Conservation (phyloP, 2,329 filamentous ascomycete genomes). For the Aureobasidium vineae region DNA sequence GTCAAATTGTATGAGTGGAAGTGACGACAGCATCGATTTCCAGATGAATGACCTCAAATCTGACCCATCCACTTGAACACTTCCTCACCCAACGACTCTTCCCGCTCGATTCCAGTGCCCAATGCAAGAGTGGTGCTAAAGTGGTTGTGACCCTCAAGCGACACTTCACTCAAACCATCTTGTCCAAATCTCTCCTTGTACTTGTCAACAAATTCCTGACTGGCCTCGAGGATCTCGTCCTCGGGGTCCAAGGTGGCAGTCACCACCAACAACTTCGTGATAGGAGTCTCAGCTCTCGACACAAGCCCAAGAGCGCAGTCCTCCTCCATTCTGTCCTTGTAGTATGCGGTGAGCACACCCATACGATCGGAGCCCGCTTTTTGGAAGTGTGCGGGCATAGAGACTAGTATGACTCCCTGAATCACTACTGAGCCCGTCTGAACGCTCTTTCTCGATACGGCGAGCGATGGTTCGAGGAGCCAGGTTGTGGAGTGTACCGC, state of each 20-base stretch:
- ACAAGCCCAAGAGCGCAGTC: conserved; percentile 31
- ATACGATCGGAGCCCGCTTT: conserved; percentile 26
- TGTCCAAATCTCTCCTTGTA: conserved; percentile 30
- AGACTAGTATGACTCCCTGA: conserved; percentile 33
- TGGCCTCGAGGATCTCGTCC: conserved; percentile 32
- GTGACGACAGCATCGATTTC: background rate
- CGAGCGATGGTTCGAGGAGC: conserved; percentile 36
- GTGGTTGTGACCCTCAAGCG: conserved; percentile 35
- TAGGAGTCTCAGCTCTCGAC: background rate
- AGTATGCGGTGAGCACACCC: conserved; percentile 31
- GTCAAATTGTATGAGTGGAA: background rate
- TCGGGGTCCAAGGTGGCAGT: conserved; percentile 34
- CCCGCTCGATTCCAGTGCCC: conserved; percentile 32
- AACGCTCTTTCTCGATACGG: conserved; percentile 30
- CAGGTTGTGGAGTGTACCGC: conserved; percentile 43
- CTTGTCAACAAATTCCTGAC: conserved; percentile 32
- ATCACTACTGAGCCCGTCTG: conserved; percentile 27
- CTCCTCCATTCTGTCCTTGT: conserved; percentile 29
- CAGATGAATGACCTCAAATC: background rate
- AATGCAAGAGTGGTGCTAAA: conserved; percentile 32
- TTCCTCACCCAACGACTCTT: conserved; percentile 33
- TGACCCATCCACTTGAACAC: conserved; percentile 21
- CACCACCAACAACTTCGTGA: conserved; percentile 30
- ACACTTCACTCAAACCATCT: conserved; percentile 29
- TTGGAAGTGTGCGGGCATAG: conserved; percentile 33